These are phyloP conservation scores for Parsonsia alboflavescens DNA, from an alignment of 257 asterid species.

Conservation along the genomic window DNA sequence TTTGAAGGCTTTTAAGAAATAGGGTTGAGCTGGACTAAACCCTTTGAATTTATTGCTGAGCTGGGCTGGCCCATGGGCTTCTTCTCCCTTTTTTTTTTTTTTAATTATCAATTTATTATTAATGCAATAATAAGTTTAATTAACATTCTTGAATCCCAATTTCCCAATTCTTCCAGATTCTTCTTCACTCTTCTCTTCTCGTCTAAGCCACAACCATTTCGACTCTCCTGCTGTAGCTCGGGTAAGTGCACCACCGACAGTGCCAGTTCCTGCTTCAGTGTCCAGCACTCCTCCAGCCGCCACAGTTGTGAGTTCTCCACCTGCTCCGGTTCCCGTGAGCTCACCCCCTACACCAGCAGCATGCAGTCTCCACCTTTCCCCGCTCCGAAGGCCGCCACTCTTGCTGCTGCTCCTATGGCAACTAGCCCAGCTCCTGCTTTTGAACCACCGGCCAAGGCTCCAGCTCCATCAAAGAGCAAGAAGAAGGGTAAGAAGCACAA, in stretches of 20 bases:
- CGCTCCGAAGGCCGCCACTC: conserved; percentile 54
- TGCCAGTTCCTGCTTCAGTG: conserved; percentile 25
- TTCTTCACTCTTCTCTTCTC: too few species aligned
- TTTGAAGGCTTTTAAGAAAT: too few species aligned
- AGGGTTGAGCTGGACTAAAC: too few species aligned
- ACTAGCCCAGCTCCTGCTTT: conserved; percentile 40
- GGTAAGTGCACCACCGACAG: conserved; percentile 11
- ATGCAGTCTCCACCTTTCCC: conserved; percentile 57
- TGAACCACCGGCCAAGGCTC: conserved; percentile 38
- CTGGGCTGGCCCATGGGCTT: too few species aligned
- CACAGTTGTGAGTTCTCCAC: conserved; percentile 21
- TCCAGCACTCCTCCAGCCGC: neutral
- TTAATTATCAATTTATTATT: too few species aligned
- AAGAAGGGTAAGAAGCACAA: conserved; percentile 43
- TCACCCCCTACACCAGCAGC: conserved; percentile 45
- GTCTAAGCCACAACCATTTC: too few species aligned
- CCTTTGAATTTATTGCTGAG: too few species aligned
- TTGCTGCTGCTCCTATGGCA: conserved; percentile 36
- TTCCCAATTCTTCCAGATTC: too few species aligned
- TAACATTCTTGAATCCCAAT: too few species aligned
- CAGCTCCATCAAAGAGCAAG: conserved; percentile 45
- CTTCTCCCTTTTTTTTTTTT: too few species aligned
- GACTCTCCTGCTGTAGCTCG: conserved; percentile 24
- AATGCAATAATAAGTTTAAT: too few species aligned
- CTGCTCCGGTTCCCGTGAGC: conserved; percentile 34